phyloP scores from a whole-genome alignment of 352 stramenopile species.

The Phytophthora tentaculata region DNA sequence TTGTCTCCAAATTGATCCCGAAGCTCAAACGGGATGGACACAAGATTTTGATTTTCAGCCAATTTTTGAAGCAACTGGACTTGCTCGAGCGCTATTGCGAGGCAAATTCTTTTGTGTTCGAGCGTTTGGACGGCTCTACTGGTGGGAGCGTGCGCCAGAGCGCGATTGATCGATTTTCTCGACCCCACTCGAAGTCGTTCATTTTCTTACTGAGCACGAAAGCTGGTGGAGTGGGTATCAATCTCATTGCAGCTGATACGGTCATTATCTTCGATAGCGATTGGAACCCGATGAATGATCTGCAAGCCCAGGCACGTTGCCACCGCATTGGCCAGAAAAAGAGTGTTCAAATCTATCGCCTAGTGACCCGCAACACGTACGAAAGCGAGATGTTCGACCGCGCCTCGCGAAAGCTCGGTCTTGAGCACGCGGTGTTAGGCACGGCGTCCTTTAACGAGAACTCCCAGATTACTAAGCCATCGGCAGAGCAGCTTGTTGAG shows the following conservation, averaged over 20 bases:
- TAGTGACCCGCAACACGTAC: constrained; percentile 99
- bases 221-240: constrained; percentile 98
- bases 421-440: constrained; percentile 98
- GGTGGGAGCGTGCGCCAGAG: constrained; percentile 89
- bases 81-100: constrained; percentile 94
- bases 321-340: constrained; percentile 99
- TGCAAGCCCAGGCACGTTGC: constrained; percentile 90
- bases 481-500: constrained; percentile 95
- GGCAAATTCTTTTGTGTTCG: constrained; percentile 87
- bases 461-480: constrained; percentile 85
- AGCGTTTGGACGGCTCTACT: constrained; percentile 92
- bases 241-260: constrained; percentile 98
- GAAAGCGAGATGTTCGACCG: constrained; percentile 99
- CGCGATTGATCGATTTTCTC: constrained; percentile 97
- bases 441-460: constrained; percentile 93
- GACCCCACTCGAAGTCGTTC: constrained; percentile 95
- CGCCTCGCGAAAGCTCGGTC: constrained; percentile 97
- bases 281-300: constrained; percentile 98
- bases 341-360: constrained; percentile 96
- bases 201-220: constrained; percentile 99
- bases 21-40: constrained; percentile 94
- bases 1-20: constrained; percentile 90
- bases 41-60: constrained; percentile 96
- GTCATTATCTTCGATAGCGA: constrained; percentile 99
- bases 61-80: constrained; percentile 94